These are phyloP conservation scores for Lodderomyces pseudojiufengensis DNA, from an alignment of 1,139 yeast genomes.

Conservation along the genomic window DNA sequence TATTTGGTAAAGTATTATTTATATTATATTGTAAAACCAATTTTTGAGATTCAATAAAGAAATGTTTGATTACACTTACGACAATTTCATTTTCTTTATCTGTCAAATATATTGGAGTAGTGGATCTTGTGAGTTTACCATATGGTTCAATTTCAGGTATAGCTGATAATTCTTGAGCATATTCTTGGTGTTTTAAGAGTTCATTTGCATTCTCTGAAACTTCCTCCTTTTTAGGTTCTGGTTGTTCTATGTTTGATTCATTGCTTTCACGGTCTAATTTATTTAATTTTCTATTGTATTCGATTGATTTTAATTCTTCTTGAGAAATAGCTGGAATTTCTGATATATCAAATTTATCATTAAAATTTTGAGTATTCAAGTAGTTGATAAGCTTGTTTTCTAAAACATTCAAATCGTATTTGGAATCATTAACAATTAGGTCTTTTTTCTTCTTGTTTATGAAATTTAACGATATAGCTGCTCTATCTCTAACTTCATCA, in stretches of 20 bases:
- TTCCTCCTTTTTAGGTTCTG: constrained; percentile 9
- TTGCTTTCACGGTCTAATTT: constrained; percentile 34
- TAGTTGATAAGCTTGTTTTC: constrained; percentile 76
- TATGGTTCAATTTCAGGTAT: constrained; percentile 68
- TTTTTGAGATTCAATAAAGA: constrained; percentile 61
- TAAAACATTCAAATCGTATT: constrained; percentile 70
- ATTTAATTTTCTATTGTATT: constrained; percentile 54
- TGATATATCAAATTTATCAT: constrained; percentile 65
- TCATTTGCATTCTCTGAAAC: constrained; percentile 29
- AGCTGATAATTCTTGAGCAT: constrained; percentile 60
- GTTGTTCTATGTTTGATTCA: constrained; percentile 13
- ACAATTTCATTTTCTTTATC: constrained; percentile 94
- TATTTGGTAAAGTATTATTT: constrained; percentile 78
- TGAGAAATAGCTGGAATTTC: constrained; percentile 59
- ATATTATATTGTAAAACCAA: constrained; percentile 83
- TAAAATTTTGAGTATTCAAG: constrained; percentile 59
- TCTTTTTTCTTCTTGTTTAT: constrained; percentile 50
- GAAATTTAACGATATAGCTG: constrained; percentile 77
- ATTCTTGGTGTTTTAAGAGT: constrained; percentile 55
- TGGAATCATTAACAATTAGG: constrained; percentile 64
- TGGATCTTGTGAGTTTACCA: constrained; percentile 75
- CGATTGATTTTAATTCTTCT: constrained; percentile 62
- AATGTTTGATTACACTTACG: constrained; percentile 78
- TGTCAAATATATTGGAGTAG: constrained; percentile 67
- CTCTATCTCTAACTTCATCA: constrained; percentile 98